Conservation (phyloP, 2,329 filamentous ascomycete genomes). For the Pyrenochaeta sp. region DNA sequence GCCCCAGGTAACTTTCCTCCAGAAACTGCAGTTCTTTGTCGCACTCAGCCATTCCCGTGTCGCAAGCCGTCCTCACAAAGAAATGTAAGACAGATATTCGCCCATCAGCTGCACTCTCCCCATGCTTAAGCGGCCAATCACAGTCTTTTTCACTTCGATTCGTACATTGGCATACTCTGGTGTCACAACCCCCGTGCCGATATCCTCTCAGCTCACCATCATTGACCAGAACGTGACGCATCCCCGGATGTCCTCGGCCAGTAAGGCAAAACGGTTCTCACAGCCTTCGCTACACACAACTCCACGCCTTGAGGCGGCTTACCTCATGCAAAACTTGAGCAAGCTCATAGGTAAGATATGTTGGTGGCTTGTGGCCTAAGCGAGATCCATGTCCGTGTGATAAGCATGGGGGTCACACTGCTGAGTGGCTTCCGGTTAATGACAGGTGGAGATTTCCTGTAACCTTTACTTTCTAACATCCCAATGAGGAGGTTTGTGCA, state of each 20-base stretch:
- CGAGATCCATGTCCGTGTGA: slow-evolving; percentile 1
- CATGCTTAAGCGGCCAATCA: too few species aligned
- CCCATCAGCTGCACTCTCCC: background rate
- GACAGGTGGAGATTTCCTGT: background rate
- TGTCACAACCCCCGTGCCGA: background rate
- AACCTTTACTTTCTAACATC: too few species aligned
- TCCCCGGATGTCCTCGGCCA: background rate
- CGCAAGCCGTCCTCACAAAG: background rate
- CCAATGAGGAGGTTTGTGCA: background rate
- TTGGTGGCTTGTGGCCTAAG: slow-evolving; percentile 6
- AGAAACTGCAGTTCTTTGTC: too few species aligned
- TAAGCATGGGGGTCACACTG: background rate
- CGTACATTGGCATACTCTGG: background rate
- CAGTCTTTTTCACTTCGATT: too few species aligned
- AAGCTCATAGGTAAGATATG: background rate
- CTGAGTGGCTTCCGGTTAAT: slow-evolving; percentile 1
- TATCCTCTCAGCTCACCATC: background rate
- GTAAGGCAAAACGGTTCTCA: background rate
- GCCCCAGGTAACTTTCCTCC: too few species aligned
- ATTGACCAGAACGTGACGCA: background rate
- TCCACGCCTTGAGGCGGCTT: slow-evolving; percentile 7
- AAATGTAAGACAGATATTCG: background rate
- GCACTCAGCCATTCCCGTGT: too few species aligned
- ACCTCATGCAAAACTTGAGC: slow-evolving; percentile 2
- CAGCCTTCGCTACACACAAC: background rate